Base-by-base conservation (phyloP, 2,329 filamentous ascomycete genomes). In the Sporothrix euskadiensis region DNA sequence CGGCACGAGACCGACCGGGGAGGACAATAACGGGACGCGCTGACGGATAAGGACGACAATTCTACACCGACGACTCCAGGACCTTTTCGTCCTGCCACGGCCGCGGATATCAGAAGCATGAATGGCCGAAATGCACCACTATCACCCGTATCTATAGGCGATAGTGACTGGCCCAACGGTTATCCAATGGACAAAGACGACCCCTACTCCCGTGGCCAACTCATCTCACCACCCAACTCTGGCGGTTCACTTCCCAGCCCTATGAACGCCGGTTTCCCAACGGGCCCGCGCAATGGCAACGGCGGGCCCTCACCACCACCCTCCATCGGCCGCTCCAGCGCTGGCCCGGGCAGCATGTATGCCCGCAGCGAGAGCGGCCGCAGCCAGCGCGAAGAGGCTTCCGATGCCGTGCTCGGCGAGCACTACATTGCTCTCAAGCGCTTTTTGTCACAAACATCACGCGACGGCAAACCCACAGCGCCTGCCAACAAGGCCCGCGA, bases 401-500 rank as follows among this genome's bases (percentile, higher is more conserved):
- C 87, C 75, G 89, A 91, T 71, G 80, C 82, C 22, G 85, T 92
- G 73, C 85, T 98, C 75, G 86, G 88, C 71, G 91, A 96, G 78
- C 95, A 98, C 83, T 97, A 97, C 81, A 81, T 89, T 68, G 88
- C 94, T 9, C 86, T 98, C 75, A 93, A 91, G 82, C 87, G 87
- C 78, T 97, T 92, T 80, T 86, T 98, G 54, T 88, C 88, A 10
- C 86, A 87, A 76, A 90, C 88, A 57, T 87, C 89, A 73, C 90
- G 90, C 79, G 92, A 97, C 81, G 92, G 94, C 77, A 90, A 91
- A 79, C 87, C 88, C 65, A 91, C 91, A 75, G 88, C 89, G 69
- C 91, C 91, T 70, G 91, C 93, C 39, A 97, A 97, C 83, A 92
- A 94, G 82, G 96, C 96, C 73, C 91, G 94, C 79, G 96, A 98